Evolutionary conservation across 805 yeast genomes (phyloP).

Genomic region (Candida ponderosae): DNA sequence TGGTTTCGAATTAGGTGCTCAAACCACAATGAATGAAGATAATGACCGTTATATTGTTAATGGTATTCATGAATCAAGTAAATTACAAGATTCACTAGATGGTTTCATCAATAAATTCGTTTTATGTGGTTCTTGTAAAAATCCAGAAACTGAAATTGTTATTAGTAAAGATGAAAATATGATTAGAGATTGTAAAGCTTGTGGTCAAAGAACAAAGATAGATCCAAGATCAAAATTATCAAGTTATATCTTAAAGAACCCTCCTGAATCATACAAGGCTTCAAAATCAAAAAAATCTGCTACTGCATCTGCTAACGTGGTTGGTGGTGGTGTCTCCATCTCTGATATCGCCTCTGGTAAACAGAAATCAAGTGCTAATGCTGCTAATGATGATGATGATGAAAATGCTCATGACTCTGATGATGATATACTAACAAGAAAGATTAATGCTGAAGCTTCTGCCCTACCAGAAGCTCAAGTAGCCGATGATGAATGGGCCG

Average conservation of each 20-base stretch:
- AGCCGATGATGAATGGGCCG: slow-evolving; percentile 92
- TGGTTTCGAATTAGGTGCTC: slow-evolving; percentile 97
- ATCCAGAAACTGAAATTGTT: slow-evolving; percentile 93
- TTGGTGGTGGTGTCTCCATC: slow-evolving; percentile 80
- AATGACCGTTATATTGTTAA: slow-evolving; percentile 87
- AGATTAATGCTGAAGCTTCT: slow-evolving; percentile 80
- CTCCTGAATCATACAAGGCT: slow-evolving; percentile 57
- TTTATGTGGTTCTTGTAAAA: slow-evolving; percentile 88
- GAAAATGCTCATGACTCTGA: slow-evolving; percentile 44
- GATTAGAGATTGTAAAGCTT: slow-evolving; percentile 94
- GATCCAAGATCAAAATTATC: slow-evolving; percentile 83
- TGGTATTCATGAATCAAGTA: slow-evolving; percentile 87
- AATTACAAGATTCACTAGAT: slow-evolving; percentile 89
- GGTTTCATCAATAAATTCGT: slow-evolving; percentile 92
- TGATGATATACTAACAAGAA: slow-evolving; percentile 69
- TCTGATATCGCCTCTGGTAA: slow-evolving; percentile 65
- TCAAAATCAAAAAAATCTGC: slow-evolving; percentile 73
- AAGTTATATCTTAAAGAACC: slow-evolving; percentile 85
- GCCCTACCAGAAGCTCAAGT: slow-evolving; percentile 51
- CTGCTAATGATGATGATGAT: slow-evolving; percentile 29
- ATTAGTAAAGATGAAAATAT: slow-evolving; percentile 68
- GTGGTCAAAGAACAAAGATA: slow-evolving; percentile 82
- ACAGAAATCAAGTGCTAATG: slow-evolving; percentile 17
- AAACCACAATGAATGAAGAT: slow-evolving; percentile 72
- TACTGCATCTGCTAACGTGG: slow-evolving; percentile 83